Evolutionary conservation across 352 stramenopile genomes (phyloP).

Genomic region (Pythium monospermum): DNA sequence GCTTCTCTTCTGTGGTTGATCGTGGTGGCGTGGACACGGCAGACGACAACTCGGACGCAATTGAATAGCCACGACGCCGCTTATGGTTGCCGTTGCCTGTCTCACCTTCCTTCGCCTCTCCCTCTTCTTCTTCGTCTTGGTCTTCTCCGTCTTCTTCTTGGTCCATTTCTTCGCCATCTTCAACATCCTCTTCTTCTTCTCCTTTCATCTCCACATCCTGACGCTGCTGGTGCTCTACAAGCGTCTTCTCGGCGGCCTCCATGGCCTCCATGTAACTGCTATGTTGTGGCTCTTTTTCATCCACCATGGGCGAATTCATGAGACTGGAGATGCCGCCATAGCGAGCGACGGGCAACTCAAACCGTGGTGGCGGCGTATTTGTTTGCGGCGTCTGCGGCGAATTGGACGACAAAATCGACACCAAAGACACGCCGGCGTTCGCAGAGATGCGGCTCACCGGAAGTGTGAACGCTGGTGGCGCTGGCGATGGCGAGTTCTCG

Average conservation of each 20-base stretch:
- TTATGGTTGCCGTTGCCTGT: conserved; percentile 8
- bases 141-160: not conserved
- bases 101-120: not conserved
- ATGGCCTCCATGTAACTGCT: not conserved
- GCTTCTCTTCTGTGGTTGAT: not conserved
- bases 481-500: conserved; percentile 8
- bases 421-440: conserved; percentile 33
- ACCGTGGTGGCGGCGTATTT: conserved; percentile 2
- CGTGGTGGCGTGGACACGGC: conserved; percentile 7
- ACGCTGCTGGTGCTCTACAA: not conserved
- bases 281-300: conserved; percentile 15
- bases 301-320: conserved; percentile 55
- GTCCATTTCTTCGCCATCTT: not conserved
- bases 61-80: conserved; percentile 2
- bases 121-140: conserved; percentile 1
- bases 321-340: conserved; percentile 43
- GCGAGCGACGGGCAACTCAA: conserved; percentile 11
- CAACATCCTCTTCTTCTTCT: conserved; percentile 1
- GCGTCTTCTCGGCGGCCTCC: too few relatives aligned
- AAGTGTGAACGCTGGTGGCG: conserved; percentile 27
- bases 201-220: not conserved
- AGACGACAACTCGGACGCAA: conserved; percentile 10
- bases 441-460: conserved; percentile 21
- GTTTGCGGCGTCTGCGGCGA: conserved; percentile 14
- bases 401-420: conserved; percentile 35